Base-by-base conservation (phyloP, 352 stramenopile species). In the Phytophthora gonapodyides region DNA sequence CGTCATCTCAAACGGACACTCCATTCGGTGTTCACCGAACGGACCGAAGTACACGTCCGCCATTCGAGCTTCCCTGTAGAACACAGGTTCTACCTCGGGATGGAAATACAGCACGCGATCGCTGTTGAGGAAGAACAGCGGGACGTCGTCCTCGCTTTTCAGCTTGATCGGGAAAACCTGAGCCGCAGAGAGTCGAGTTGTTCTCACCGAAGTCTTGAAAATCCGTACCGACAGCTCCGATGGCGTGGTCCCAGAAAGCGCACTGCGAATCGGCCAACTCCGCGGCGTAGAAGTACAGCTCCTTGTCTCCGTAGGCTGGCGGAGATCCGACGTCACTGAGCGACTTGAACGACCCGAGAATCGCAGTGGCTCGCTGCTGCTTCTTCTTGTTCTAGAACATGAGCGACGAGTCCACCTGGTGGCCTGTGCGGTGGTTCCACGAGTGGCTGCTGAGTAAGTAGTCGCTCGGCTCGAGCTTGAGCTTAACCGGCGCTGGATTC, bases 41-140 rank as follows among this genome's bases (percentile, higher is more conserved):
- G 71, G 66, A 10, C 80, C 80, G 0, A 74, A 53, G 38, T 84
- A 85, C 9, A 78, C 64, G 17, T 68, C 45, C 2, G 71, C 75
- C 7, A 69, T 60, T 12, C 67, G 67, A 9, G 75, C 72, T 7
- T 71, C 70, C 8, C 72, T 75, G 36, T 80, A 80, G 45, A 72
- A 84, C 30, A 85, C 57, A 5, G 52, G 24, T 21, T 82, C 42
- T 4, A 65, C 57, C 2, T 78, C 50, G 2, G 69, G 69, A 16
- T 69, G 57, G 38, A 71, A 69, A 37, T 64, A 1, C 37, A 81
- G 42, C 19, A 88, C 73, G 35, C 76, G 58, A 66, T 88, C 76
- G 45, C 79, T 87, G 59, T 87, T 88, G 37, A 85, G 54, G 64
- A 85, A 87, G 17, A 87, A 67, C 43, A 69, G 38, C 15, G 50